Conservation (phyloP, 305 asterid genomes). For the Stenogyne calaminthoides region DNA sequence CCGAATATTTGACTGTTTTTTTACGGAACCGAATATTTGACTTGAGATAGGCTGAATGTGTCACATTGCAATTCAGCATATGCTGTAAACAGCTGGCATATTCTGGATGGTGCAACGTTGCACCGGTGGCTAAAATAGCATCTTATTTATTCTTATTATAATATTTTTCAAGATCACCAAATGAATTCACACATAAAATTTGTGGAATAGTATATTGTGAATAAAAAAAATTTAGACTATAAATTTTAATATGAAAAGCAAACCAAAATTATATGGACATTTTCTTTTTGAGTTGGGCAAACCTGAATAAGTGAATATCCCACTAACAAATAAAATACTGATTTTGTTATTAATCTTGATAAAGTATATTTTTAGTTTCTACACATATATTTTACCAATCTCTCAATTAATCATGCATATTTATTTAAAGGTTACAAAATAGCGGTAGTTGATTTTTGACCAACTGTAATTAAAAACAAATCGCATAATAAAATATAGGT, state of each 20-base stretch:
- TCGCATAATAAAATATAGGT: neutral
- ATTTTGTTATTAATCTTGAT: neutral
- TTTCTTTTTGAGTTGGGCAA: no score
- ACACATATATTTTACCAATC: neutral
- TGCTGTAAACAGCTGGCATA: constrained; percentile 50
- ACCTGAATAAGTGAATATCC: no score
- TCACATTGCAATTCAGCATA: constrained; percentile 31
- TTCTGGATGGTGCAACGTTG: constrained; percentile 35
- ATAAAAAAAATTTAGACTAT: no score
- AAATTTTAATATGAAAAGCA: no score
- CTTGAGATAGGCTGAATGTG: constrained; percentile 2
- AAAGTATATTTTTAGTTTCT: neutral
- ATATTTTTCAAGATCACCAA: neutral
- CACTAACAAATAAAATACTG: neutral
- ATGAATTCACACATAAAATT: neutral
- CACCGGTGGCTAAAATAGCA: constrained; percentile 14
- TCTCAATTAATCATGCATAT: neutral
- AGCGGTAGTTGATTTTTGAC: neutral
- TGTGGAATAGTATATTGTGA: neutral
- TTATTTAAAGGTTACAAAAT: neutral
- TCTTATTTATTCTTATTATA: neutral
- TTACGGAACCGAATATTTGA: no score
- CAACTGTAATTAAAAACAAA: neutral
- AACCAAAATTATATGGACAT: no score
- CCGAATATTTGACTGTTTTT: no score